Percentiles rank a stretch among this genome's conserved stretches.
These are phyloP conservation scores for Fusarium sp. DNA, from an alignment of 2,329 filamentous ascomycete genomes.

Conservation along the genomic window DNA sequence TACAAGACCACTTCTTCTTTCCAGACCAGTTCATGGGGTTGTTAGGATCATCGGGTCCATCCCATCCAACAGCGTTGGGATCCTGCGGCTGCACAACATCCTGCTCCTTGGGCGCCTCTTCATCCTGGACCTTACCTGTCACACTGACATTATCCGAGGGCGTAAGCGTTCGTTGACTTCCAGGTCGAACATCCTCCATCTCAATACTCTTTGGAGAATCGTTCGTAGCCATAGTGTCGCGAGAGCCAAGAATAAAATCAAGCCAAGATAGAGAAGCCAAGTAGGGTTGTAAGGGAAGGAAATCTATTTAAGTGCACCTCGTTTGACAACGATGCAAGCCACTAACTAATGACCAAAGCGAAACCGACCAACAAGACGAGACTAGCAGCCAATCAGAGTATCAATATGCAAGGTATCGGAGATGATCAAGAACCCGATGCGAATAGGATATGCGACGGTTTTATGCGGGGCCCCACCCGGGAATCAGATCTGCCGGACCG, in stretches of 20 bases:
- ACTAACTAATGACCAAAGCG: background rate
- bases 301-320: conserved; percentile 16
- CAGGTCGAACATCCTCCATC: conserved; percentile 4
- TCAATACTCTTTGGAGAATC: background rate
- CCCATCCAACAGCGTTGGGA: conserved; percentile 42
- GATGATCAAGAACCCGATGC: background rate
- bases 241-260: background rate
- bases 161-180: conserved; percentile 37
- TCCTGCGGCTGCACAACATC: conserved; percentile 9
- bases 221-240: background rate
- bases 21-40: conserved; percentile 76
- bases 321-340: background rate
- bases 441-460: background rate
- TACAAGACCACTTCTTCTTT: conserved; percentile 53
- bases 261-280: background rate
- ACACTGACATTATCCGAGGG: conserved; percentile 9
- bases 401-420: background rate
- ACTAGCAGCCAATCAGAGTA: background rate
- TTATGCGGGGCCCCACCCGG: conserved; percentile 32
- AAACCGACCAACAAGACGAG: background rate
- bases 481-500: conserved; percentile 9
- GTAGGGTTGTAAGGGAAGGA: background rate
- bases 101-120: conserved; percentile 11
- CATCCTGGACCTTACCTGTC: conserved; percentile 7
- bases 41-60: conserved; percentile 57